Conservation (phyloP, 108 stramenopile genomes). For the Pseudonitzschia pungens region DNA sequence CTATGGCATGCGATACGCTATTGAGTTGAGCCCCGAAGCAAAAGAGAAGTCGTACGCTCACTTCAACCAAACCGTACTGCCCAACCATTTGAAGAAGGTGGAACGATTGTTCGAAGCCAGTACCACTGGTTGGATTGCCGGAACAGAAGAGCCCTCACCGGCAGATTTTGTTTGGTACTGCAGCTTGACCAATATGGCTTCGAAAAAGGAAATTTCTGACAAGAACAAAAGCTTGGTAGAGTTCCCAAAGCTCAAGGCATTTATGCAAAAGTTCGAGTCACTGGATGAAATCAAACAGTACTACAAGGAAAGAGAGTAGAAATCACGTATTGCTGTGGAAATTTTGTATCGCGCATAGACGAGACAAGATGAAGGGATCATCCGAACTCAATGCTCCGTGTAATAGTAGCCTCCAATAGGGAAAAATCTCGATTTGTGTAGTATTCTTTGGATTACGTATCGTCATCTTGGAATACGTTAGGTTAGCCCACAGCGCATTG, state of each 20-base stretch:
- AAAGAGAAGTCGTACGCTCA: conserved; percentile 16
- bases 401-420: too few relatives aligned
- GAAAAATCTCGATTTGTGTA: not conserved
- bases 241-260: conserved; percentile 32
- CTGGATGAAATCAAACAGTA: conserved; percentile 37
- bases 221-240: conserved; percentile 28
- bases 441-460: too few relatives aligned
- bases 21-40: conserved; percentile 21
- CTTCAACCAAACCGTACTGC: conserved; percentile 27
- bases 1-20: conserved; percentile 24
- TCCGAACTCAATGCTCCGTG: too few relatives aligned
- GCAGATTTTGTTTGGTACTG: conserved; percentile 42
- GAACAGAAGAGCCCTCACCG: conserved; percentile 35
- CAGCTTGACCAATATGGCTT: conserved; percentile 17
- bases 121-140: conserved; percentile 40
- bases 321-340: not conserved
- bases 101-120: conserved; percentile 28
- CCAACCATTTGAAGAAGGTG: conserved; percentile 23
- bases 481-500: too few relatives aligned
- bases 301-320: conserved; percentile 14
- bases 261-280: conserved; percentile 34
- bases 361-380: too few relatives aligned
- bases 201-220: conserved; percentile 18
- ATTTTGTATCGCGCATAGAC: too few relatives aligned
- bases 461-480: too few relatives aligned